Evolutionary conservation across 495 filamentous ascomycete species (phyloP).

Genomic region (Annulohypoxylon bovei): DNA sequence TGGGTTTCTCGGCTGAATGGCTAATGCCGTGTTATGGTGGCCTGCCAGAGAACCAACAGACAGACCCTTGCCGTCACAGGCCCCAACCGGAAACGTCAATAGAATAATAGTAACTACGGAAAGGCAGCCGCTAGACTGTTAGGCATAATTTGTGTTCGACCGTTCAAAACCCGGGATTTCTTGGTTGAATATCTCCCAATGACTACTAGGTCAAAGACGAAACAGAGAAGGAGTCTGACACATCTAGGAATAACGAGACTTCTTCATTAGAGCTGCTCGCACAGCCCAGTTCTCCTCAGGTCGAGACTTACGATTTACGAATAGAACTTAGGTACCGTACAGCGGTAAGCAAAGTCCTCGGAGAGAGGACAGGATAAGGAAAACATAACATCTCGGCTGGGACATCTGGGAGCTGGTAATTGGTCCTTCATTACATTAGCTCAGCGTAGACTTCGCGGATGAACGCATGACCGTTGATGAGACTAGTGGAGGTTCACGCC

Average conservation of each 20-base stretch:
- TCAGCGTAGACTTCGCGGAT: conserved; percentile 57
- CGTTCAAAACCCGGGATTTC: conserved; percentile 19
- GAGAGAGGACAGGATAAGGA: conserved; percentile 43
- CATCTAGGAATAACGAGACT: conserved; percentile 29
- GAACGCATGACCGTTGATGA: conserved; percentile 61
- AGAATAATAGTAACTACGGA: conserved; percentile 39
- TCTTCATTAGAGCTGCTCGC: conserved; percentile 17
- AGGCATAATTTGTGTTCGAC: conserved; percentile 26
- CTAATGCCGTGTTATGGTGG: conserved; percentile 61
- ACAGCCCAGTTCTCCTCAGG: conserved; percentile 9
- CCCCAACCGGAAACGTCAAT: conserved; percentile 48
- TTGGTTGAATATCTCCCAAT: not conserved
- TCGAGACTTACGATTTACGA: conserved; percentile 11
- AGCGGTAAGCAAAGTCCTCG: conserved; percentile 39
- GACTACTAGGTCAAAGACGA: conserved; percentile 25
- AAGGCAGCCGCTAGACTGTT: conserved; percentile 38
- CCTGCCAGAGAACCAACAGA: conserved; percentile 56
- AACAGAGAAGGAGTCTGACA: conserved; percentile 27
- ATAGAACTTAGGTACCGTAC: conserved; percentile 34
- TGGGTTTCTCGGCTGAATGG: conserved; percentile 64
- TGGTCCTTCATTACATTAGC: conserved; percentile 55
- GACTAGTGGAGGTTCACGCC: conserved; percentile 49
- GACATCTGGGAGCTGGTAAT: conserved; percentile 52
- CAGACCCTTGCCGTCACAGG: conserved; percentile 50
- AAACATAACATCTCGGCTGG: conserved; percentile 56